Evolutionary conservation across 805 yeast species (phyloP), one percentile per base, ranked within the genome.

Genomic region (Pichia membranifaciens): DNA sequence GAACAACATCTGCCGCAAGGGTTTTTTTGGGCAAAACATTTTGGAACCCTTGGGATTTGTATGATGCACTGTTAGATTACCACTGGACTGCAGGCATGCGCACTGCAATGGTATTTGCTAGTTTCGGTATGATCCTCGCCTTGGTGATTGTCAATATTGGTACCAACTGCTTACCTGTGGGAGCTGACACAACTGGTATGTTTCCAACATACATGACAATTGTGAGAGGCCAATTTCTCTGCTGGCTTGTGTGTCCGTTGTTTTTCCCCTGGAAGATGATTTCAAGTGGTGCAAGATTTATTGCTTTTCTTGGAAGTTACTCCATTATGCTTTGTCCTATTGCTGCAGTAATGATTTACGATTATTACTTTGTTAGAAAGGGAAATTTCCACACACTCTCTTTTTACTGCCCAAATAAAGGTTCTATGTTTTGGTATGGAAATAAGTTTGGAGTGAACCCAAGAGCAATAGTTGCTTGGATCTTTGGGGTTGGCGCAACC

Each of bases 21-120:
- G 61, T 59, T 22, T 61, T 51, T 47, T 50, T 41, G 5, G 56
- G 53, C 21, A 46, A 45, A 13, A 39, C 47, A 10, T 54, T 66
- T 39, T 76, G 81, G 81, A 67, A 66, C 51, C 80, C 81, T 10
- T 66, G 68, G 50, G 67, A 63, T 39, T 60, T 71, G 41, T 59
- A 68, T 38, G 57, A 59, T 21, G 59, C 59, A 43, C 72, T 76
- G 74, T 45, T 74, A 34, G 47, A 38, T 13, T 38, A 58, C 6
- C 54, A 59, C 45, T 74, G 72, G 50, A 53, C 64, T 10, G 53
- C 72, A n/a, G 65, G 57, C 40, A 58, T 70, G n/a, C 67, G 81
- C 48, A 76, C 76, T 29, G 81, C 72, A 10, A 72, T 72, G 3
- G 75, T 75, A 58, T 75, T 71, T 51, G 70, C 76, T 32, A 76